These are phyloP conservation scores for Phytopythium vexans DNA, from an alignment of 352 stramenopile species.

Conservation along the genomic window DNA sequence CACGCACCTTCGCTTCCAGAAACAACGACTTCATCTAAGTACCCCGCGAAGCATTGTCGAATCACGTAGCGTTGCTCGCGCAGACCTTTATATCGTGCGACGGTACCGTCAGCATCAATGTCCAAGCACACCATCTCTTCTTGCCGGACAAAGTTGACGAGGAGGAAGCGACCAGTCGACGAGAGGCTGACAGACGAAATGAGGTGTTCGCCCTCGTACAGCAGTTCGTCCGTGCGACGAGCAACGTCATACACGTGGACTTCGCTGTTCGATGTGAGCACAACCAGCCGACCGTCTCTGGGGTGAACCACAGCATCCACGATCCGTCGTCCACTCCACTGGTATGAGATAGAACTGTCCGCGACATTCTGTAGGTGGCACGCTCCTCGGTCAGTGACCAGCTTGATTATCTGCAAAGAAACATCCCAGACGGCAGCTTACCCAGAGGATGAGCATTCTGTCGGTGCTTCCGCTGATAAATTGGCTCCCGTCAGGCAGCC, in stretches of 20 bases:
- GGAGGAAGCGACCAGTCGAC: conserved; percentile 35
- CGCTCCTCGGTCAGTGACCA: not conserved
- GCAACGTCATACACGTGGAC: conserved; percentile 61
- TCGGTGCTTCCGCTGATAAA: conserved; percentile 73
- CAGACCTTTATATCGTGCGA: conserved; percentile 52
- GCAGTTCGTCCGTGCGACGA: conserved; percentile 51
- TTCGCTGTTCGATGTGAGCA: conserved; percentile 50
- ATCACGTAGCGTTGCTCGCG: conserved; percentile 63
- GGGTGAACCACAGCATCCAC: conserved; percentile 62
- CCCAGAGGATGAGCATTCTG: conserved; percentile 75
- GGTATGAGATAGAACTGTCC: conserved; percentile 48
- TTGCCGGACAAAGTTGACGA: conserved; percentile 62
- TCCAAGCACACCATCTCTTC: conserved; percentile 60
- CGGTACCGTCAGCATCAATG: conserved; percentile 32
- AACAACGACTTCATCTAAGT: conserved; percentile 45
- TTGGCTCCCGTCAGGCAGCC: conserved; percentile 50
- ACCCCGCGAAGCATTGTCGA: conserved; percentile 55
- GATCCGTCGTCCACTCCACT: conserved; percentile 63
- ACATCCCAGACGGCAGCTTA: conserved; percentile 16
- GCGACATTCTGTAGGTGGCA: conserved; percentile 35
- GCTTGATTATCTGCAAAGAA: not conserved
- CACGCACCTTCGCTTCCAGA: conserved; percentile 69
- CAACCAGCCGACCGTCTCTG: conserved; percentile 48
- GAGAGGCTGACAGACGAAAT: conserved; percentile 60
- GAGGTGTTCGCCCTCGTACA: conserved; percentile 49